Evolutionary conservation across 306 rosid genomes (phyloP), one percentile per base, ranked within the genome.

Genomic region (Vicia sativa): DNA sequence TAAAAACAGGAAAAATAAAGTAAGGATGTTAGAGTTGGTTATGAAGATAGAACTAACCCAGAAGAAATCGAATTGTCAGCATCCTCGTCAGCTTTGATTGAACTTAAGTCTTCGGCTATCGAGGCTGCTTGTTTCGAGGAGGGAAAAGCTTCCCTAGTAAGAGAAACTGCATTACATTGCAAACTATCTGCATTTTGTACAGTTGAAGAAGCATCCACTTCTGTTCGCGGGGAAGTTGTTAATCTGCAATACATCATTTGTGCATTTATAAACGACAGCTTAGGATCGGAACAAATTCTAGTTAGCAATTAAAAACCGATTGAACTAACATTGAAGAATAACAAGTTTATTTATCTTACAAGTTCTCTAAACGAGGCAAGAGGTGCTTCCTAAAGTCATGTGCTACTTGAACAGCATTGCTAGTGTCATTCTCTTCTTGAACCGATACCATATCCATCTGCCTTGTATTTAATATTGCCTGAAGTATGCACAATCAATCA

Each of bases 111-210:
- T 46, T 79, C 87, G 26, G 70, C 87, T 64, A 90, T 62, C 2
- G 78, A 90, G 62, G 87, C 86, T 58, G 88, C 96, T 77, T 84
- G 82, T 77, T 83, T 80, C 21, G 89, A 85, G 56, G 87, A 85
- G 67, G 84, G 70, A 86, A 92, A 77, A 67, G 91, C 88, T 76
- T 76, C 75, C 85, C 75, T 79, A 62, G 89, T 88, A 28, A 87
- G 81, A 60, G 84, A 61, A 79, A 88, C 75, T 50, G 72, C 81
- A 34, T 84, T 77, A 65, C 70, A 66, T 12, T 71, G 82, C 65
- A 80, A 78, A 10, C 67, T 67, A 52, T 82, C 71, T 66, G 66
- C 52, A 67, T 59, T 67, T 73, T 75, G 80, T 52, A 57, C 19
- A 58, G 82, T 67, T 48, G 81, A 62, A 55, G 89, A 28, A 16